A percentile compares a stretch with the other conserved stretches of the same genome.
Conservation (phyloP, 352 stramenopile genomes). For the Pythium coloratum region DNA sequence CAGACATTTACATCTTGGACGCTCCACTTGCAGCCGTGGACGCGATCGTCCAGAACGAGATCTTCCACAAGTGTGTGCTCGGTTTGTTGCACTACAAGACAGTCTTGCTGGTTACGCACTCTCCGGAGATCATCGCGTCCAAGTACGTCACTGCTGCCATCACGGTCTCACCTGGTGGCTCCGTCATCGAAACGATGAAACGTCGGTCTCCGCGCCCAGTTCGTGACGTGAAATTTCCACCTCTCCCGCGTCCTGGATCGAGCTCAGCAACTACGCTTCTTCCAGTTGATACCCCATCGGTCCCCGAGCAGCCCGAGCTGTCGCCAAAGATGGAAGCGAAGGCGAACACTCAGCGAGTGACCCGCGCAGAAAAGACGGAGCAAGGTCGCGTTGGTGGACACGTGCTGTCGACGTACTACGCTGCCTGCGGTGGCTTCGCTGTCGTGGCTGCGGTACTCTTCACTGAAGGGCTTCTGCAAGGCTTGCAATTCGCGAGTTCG, state of each 20-base stretch:
- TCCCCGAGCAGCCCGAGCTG: neutral
- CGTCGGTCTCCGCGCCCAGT: slow-evolving; percentile 48
- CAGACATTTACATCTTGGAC: slow-evolving; percentile 82
- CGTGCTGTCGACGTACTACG: slow-evolving; percentile 26
- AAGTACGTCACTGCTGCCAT: neutral
- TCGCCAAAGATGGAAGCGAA: neutral
- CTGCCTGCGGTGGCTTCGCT: slow-evolving; percentile 39
- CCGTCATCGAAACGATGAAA: slow-evolving; percentile 41
- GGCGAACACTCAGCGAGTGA: neutral
- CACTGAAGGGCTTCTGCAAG: slow-evolving; percentile 74
- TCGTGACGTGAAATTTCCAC: slow-evolving; percentile 20
- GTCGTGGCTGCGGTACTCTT: slow-evolving; percentile 38
- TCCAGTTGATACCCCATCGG: neutral
- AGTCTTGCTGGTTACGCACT: slow-evolving; percentile 16
- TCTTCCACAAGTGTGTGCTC: slow-evolving; percentile 53
- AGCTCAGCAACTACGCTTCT: neutral
- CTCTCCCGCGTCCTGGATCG: neutral
- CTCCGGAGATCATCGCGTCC: slow-evolving; percentile 17
- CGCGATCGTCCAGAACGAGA: slow-evolving; percentile 83
- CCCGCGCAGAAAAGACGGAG: neutral
- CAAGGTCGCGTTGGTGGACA: neutral
- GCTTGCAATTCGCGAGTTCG: slow-evolving; percentile 77
- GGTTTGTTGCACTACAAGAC: slow-evolving; percentile 17
- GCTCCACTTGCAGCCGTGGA: slow-evolving; percentile 90
- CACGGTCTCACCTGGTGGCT: neutral